Evolutionary conservation across 1,139 yeast species (phyloP).

Genomic region (Yamadazyma songkhlaensis): DNA sequence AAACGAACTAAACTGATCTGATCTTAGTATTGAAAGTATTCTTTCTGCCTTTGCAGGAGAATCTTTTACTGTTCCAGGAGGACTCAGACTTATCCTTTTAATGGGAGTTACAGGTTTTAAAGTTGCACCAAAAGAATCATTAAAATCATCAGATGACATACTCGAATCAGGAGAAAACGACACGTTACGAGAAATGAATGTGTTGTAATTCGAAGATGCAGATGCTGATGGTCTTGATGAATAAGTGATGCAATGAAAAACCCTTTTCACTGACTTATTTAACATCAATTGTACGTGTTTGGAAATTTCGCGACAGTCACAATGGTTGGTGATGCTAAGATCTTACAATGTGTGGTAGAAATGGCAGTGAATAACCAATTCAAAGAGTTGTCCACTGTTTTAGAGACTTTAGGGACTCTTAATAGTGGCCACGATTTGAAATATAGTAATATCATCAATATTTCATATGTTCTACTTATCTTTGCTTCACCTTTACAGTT

Average conservation of each 20-base stretch:
- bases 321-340: conserved; percentile 2
- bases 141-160: conserved; percentile 7
- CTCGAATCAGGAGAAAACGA: no score
- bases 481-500: conserved; percentile 14
- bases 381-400: conserved; percentile 1
- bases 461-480: conserved; percentile 8
- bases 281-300: neutral
- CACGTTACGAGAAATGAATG: no score
- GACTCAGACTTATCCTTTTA: neutral
- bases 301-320: conserved; percentile 1
- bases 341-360: conserved; percentile 1
- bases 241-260: no score
- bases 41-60: neutral
- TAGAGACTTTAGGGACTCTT: conserved; percentile 12
- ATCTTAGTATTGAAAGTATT: conserved; percentile 2
- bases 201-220: no score
- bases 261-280: no score
- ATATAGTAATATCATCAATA: conserved; percentile 5
- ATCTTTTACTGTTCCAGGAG: neutral
- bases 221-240: no score
- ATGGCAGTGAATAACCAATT: conserved; percentile 1
- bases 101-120: conserved; percentile 4
- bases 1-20: conserved; percentile 4
- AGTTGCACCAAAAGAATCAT: conserved; percentile 8
- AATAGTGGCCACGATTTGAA: conserved; percentile 1